phyloP scores from a whole-genome alignment of 768 basidiomycete species.

The Termitomyces sp. region DNA sequence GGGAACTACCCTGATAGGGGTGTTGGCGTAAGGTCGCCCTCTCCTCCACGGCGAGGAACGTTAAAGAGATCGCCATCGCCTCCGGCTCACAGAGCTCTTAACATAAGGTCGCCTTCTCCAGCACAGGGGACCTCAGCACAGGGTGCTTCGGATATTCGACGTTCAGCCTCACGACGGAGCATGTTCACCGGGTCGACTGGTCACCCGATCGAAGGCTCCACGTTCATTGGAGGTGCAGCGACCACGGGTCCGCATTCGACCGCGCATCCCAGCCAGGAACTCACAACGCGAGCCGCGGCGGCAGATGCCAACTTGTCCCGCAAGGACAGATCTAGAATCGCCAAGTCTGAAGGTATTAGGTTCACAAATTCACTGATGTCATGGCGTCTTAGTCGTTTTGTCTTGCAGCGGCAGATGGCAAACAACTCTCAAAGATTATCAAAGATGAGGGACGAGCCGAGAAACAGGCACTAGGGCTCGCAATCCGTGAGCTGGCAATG shows the following conservation, averaged over 20 bases:
- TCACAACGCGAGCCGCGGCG: slow-evolving; percentile 34
- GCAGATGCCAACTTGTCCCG: slow-evolving; percentile 45
- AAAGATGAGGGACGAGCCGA: slow-evolving; percentile 66
- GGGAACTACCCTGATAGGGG: background rate
- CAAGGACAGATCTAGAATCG: slow-evolving; percentile 47
- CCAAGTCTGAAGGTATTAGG: slow-evolving; percentile 42
- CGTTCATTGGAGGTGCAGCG: slow-evolving; percentile 53
- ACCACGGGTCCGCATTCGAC: slow-evolving; percentile 42
- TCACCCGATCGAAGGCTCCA: slow-evolving; percentile 25
- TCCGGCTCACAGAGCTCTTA: background rate
- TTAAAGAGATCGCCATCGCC: slow-evolving; percentile 2
- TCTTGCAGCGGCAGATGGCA: slow-evolving; percentile 48
- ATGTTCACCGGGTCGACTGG: slow-evolving; percentile 29
- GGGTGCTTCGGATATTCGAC: background rate
- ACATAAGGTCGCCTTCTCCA: slow-evolving; percentile 1
- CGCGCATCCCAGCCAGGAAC: slow-evolving; percentile 33
- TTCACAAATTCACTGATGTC: background rate
- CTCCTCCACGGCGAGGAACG: background rate
- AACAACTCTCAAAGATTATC: slow-evolving; percentile 63
- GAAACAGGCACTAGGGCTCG: slow-evolving; percentile 52
- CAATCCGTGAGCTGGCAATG: slow-evolving; percentile 59
- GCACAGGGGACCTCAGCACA: background rate
- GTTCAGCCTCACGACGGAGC: slow-evolving; percentile 23
- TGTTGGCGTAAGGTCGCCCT: background rate
- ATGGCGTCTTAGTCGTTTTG: background rate